Evolutionary conservation across 495 filamentous ascomycete genomes (phyloP), one percentile per base, ranked within the genome.

Genomic region (Xylaria grammica): DNA sequence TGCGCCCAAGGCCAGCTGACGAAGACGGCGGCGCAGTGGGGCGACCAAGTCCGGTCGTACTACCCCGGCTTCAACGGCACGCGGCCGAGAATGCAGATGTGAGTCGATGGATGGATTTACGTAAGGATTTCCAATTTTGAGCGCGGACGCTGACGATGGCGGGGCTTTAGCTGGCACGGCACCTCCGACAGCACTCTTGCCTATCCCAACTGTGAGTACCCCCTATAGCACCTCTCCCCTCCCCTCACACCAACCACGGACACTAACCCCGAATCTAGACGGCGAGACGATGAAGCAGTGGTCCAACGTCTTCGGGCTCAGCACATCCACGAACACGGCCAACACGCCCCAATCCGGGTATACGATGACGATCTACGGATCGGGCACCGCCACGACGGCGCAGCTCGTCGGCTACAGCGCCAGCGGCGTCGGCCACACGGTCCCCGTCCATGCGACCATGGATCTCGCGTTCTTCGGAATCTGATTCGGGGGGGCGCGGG

Each of bases 391-490:
- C n/a, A 73, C 69, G 8, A 77, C 77, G 1, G 77, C 77, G 1
- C 72, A 83, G 71, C 73, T 80, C 46, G 75, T 79, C 44, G 83
- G 81, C 0, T 79, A 81, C 71, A 79, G 75, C 60, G 82, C 81
- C 27, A 60, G 66, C 51, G 78, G 78, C 29, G 82, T 84, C 11
- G 81, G 79, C 30, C 83, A 85, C 71, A 79, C 67, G 52, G 77
- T 84, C 22, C 81, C 77, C 1, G 65, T 80, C 20, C 79, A 82
- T 65, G 75, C 77, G 65, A 54, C 72, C 9, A 66, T 72, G 67
- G 82, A 84, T 60, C 65, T 85, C 30, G 73, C 75, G 11, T 85
- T 82, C 76, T 85, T 85, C 69, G 81, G 79, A n/a, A 79, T 80
- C 24, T 69, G 65, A 55, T 73, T 26, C 15, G 1, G n/a, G n/a